Evolutionary conservation across 1,284 basidiomycete species (phyloP).

Genomic region (Ustilago lituana): DNA sequence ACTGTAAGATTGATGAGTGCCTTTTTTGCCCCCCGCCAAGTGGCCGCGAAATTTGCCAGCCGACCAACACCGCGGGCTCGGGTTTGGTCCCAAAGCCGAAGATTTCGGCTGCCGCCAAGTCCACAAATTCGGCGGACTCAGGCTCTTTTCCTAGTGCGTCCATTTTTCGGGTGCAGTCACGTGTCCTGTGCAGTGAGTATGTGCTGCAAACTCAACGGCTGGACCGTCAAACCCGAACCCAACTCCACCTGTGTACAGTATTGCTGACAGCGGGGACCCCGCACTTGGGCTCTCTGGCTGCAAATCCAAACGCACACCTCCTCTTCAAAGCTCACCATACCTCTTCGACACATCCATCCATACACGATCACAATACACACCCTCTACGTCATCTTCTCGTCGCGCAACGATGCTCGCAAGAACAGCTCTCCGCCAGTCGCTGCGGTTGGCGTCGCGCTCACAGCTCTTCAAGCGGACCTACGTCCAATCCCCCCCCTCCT

Average conservation of each 20-base stretch:
- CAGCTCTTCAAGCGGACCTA: slow-evolving; percentile 18
- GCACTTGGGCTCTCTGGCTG: slow-evolving; percentile 11
- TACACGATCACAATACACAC: no score
- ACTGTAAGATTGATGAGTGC: no score
- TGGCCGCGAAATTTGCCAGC: slow-evolving; percentile 8
- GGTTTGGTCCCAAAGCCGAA: not conserved
- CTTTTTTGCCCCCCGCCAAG: no score
- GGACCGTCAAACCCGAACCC: slow-evolving; percentile 32
- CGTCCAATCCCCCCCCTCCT: slow-evolving; percentile 17
- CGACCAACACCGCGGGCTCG: no score
- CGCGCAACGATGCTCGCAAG: slow-evolving; percentile 20
- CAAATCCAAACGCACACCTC: no score
- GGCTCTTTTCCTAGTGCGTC: not conserved
- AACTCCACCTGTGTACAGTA: not conserved
- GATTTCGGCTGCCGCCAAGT: slow-evolving; percentile 1
- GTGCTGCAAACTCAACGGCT: no score
- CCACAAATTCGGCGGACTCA: slow-evolving; percentile 6
- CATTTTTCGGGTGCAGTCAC: slow-evolving; percentile 5
- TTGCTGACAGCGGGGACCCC: slow-evolving; percentile 19
- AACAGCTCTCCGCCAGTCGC: slow-evolving; percentile 15
- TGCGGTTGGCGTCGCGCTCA: slow-evolving; percentile 8
- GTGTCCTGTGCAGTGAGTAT: no score
- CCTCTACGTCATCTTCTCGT: no score
- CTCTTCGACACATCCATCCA: no score
- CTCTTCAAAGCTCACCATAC: no score